A percentile compares a stretch with the other conserved stretches of the same genome.
Evolutionary conservation across 306 rosid species (phyloP).

Genomic region (Fagus crenata): DNA sequence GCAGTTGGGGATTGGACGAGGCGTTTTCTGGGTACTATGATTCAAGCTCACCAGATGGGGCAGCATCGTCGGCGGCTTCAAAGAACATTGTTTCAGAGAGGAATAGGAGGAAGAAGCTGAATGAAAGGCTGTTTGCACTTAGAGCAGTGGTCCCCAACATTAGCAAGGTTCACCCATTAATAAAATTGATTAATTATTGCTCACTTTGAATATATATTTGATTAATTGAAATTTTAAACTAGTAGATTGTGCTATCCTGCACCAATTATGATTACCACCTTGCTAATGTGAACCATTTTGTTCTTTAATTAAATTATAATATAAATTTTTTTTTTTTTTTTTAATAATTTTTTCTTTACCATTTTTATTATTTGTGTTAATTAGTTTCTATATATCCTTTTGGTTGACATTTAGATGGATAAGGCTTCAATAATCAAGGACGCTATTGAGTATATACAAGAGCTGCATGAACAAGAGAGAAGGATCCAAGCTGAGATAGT

Average conservation of each 20-base stretch:
- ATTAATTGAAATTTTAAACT: neutral
- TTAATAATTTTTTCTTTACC: too few species aligned
- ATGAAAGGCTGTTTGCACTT: constrained; percentile 86
- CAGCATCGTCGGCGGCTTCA: constrained; percentile 72
- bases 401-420: constrained; percentile 62
- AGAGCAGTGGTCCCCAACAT: constrained; percentile 96
- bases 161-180: constrained; percentile 59
- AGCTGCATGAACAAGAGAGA: constrained; percentile 76
- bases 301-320: neutral
- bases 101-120: constrained; percentile 87
- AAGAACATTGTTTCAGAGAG: constrained; percentile 93
- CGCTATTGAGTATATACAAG: constrained; percentile 80
- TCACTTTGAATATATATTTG: neutral
- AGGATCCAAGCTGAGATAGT: constrained; percentile 64
- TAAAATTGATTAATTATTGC: neutral
- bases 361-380: neutral
- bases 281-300: neutral
- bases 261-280: neutral
- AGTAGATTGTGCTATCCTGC: neutral
- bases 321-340: neutral
- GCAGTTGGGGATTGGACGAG: constrained; percentile 81
- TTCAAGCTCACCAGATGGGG: constrained; percentile 94
- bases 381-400: neutral
- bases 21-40: constrained; percentile 71
- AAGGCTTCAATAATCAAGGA: constrained; percentile 95